These are phyloP conservation scores for Scedosporium apiospermum DNA, from an alignment of 2,329 filamentous ascomycete species.

Conservation along the genomic window DNA sequence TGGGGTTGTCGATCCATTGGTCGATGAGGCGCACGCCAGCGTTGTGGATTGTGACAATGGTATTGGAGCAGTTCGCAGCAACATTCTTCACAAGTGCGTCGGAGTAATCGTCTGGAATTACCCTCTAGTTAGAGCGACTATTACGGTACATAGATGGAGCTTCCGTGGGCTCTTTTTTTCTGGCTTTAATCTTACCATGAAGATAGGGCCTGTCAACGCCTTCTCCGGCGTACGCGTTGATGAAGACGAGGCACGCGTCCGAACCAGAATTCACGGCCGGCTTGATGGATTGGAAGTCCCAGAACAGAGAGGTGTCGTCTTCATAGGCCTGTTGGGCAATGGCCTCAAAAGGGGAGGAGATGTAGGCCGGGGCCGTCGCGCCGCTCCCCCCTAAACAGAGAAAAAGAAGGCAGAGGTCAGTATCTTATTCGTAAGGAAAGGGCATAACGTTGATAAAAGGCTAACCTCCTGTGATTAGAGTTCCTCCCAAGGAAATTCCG, in stretches of 20 bases:
- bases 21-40: constrained; percentile 53
- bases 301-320: constrained; percentile 48
- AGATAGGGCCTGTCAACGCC: constrained; percentile 54
- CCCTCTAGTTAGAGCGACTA: constrained; percentile 27
- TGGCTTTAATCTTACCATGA: constrained; percentile 16
- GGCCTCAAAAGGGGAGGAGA: constrained; percentile 46
- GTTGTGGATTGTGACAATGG: constrained; percentile 56
- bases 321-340: constrained; percentile 39
- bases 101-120: constrained; percentile 47
- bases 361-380: constrained; percentile 33
- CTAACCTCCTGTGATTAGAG: background rate
- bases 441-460: background rate
- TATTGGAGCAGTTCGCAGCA: constrained; percentile 49
- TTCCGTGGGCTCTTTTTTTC: background rate
- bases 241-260: constrained; percentile 56
- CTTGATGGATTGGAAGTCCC: constrained; percentile 44
- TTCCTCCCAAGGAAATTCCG: background rate
- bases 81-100: constrained; percentile 48
- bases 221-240: constrained; percentile 63
- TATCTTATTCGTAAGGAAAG: background rate
- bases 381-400: constrained; percentile 36
- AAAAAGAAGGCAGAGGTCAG: constrained; percentile 7
- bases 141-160: too few relatives aligned
- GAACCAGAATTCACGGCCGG: constrained; percentile 30
- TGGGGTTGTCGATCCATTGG: constrained; percentile 50